Conservation (phyloP, 805 yeast species). For the Cyberlindnera veronae region DNA sequence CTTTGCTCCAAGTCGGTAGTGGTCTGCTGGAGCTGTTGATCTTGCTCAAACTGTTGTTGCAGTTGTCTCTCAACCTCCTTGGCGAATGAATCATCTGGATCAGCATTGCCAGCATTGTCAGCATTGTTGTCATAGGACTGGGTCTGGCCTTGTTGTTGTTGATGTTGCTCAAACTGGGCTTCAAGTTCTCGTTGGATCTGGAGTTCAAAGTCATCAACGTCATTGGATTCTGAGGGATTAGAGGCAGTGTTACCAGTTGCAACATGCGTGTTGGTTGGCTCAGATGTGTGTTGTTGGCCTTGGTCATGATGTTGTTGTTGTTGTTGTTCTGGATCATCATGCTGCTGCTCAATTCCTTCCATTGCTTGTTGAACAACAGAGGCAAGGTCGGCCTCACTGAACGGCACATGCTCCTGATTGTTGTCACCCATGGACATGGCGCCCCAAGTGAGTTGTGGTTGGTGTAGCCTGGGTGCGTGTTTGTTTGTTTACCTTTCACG, state of each 20-base stretch:
- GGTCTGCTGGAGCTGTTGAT: not conserved
- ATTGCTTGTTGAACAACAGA: constrained; percentile 40
- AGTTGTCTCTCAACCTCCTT: constrained; percentile 27
- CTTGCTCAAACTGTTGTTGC: constrained; percentile 19
- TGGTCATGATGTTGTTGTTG: constrained; percentile 7
- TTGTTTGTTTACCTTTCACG: constrained; percentile 15
- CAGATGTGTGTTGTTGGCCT: too few relatives aligned
- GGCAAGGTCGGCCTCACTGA: constrained; percentile 33
- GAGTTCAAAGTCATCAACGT: constrained; percentile 22
- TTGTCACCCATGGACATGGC: constrained; percentile 3
- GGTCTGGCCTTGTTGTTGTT: constrained; percentile 4
- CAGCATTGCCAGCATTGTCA: constrained; percentile 2
- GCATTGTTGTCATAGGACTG: not conserved
- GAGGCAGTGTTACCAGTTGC: constrained; percentile 4
- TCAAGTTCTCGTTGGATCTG: constrained; percentile 26
- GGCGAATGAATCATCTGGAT: constrained; percentile 25
- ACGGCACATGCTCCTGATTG: constrained; percentile 4
- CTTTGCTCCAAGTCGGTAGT: not conserved
- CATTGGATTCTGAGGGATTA: too few relatives aligned
- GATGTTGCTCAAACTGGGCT: constrained; percentile 18
- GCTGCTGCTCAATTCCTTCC: constrained; percentile 21
- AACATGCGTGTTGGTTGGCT: too few relatives aligned
- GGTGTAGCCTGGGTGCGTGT: constrained; percentile 1
- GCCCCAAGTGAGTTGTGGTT: constrained; percentile 1
- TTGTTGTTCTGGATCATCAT: constrained; percentile 1